phyloP scores from a whole-genome alignment of 2,329 filamentous ascomycete species.

The Akanthomyces uredinophilus region DNA sequence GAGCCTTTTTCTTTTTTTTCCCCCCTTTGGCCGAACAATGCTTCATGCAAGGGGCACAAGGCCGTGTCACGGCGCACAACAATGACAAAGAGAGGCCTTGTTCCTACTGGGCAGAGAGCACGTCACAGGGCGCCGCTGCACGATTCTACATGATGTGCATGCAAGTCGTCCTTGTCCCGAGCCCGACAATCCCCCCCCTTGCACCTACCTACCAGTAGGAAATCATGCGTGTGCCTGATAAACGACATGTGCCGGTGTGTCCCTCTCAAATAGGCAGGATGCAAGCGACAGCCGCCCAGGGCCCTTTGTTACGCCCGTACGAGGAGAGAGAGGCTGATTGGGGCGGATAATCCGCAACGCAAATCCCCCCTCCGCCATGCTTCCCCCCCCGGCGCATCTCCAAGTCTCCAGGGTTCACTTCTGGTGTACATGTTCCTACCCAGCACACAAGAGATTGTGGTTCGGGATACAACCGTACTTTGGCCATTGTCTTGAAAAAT shows the following conservation, averaged over 20 bases:
- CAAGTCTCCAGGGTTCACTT: too few species aligned
- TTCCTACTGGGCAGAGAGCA: not conserved
- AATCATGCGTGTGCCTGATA: too few species aligned
- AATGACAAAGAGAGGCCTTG: not conserved
- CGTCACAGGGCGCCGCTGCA: not conserved
- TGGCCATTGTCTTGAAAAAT: not conserved
- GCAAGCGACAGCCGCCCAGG: conserved; percentile 5
- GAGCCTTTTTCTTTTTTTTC: not conserved
- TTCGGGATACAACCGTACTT: too few species aligned
- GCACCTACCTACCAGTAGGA: too few species aligned
- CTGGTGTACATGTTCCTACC: not conserved
- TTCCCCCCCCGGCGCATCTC: too few species aligned
- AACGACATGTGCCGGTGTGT: not conserved
- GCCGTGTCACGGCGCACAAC: not conserved
- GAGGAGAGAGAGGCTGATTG: not conserved
- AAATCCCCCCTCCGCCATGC: too few species aligned
- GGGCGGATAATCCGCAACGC: not conserved
- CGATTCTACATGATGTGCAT: conserved; percentile 9
- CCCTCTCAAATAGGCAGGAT: not conserved
- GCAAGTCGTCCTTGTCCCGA: not conserved
- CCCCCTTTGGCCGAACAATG: not conserved
- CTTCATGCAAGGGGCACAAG: not conserved
- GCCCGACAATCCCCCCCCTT: too few species aligned
- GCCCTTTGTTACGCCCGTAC: not conserved
- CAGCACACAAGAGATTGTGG: not conserved